Evolutionary conservation across 2,329 filamentous ascomycete species (phyloP).

Genomic region (Epichloe scottii): DNA sequence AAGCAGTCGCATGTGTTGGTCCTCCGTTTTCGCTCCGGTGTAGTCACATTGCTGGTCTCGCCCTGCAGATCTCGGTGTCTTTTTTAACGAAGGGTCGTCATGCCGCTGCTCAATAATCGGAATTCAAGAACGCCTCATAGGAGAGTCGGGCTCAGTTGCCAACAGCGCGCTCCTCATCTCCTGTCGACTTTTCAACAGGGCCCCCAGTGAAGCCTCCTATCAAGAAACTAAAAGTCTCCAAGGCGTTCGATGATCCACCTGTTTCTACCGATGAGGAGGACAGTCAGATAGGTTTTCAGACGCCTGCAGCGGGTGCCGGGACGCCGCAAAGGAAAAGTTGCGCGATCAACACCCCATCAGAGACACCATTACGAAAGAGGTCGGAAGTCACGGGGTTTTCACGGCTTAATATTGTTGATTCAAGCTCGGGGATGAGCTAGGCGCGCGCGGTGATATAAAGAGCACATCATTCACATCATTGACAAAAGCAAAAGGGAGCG

Average conservation of each 20-base stretch:
- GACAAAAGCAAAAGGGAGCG: not conserved
- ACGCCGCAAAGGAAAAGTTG: not conserved
- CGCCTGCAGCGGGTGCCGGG: not conserved
- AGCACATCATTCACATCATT: conserved; percentile 25
- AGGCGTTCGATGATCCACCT: conserved; percentile 13
- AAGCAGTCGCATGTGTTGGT: not conserved
- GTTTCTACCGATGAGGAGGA: conserved; percentile 18
- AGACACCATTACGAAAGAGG: not conserved
- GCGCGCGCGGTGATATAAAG: conserved; percentile 19
- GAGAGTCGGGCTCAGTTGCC: conserved; percentile 13
- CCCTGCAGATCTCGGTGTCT: not conserved
- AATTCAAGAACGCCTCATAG: not conserved
- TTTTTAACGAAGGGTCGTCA: not conserved
- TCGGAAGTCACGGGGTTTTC: not conserved
- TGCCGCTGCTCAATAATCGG: conserved; percentile 5
- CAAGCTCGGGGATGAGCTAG: conserved; percentile 13
- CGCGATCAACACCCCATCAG: not conserved
- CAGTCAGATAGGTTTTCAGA: conserved; percentile 2
- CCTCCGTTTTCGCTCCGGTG: not conserved
- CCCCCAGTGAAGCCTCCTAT: not conserved
- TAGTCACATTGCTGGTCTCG: not conserved
- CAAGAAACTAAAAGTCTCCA: conserved; percentile 6
- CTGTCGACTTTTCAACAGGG: conserved; percentile 4
- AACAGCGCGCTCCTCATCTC: conserved; percentile 8
- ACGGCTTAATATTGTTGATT: conserved; percentile 9